Evolutionary conservation across 2,329 filamentous ascomycete species (phyloP), one percentile per base, ranked within the genome.

Genomic region (Aspergillus tubingensis): DNA sequence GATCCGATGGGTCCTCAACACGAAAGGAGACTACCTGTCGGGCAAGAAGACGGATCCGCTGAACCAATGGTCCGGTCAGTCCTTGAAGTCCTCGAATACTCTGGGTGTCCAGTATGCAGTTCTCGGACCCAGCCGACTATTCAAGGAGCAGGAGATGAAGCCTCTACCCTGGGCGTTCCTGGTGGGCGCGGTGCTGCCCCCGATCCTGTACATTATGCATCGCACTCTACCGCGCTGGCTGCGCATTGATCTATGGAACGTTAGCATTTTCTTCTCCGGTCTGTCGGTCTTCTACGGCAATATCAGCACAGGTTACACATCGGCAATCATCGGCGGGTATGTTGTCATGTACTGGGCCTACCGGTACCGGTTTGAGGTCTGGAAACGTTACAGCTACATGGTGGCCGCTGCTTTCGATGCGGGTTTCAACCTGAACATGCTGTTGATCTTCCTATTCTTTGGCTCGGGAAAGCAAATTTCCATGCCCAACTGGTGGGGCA

Each of bases 401-500:
- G 70, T 87, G 15, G 85, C 84, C 0, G 85, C 85, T 1, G 85
- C 85, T 1, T 85, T 87, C 65, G 85, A 88, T 70, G 84, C 85
- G 0, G 85, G 84, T 0, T 88, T 86, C 68, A 88, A 88, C 68
- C 74, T 87, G 19, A 86, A 86, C 63, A 80, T 87, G 80, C 65
- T 88, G 61, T 74, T 87, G 17, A 82, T 86, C n/a, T 88, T 87
- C 69, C 68, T 87, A 60, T 83, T 82, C 62, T 86, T 87, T 65
- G 82, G 84, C 1, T 81, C 82, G 6, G 84, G 80, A 0, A 86
- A 83, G 74, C 77, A 84, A 32, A 73, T 86, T 7, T 77, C 73
- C 15, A 87, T 87, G 85, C 84, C 85, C n/a, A 70, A 85, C 62
- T 88, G 86, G 86, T 88, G 85, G 84, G 85, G 85, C 0, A 88